phyloP scores from a whole-genome alignment of 2,329 filamentous ascomycete species.

The Microcera coccophila region DNA sequence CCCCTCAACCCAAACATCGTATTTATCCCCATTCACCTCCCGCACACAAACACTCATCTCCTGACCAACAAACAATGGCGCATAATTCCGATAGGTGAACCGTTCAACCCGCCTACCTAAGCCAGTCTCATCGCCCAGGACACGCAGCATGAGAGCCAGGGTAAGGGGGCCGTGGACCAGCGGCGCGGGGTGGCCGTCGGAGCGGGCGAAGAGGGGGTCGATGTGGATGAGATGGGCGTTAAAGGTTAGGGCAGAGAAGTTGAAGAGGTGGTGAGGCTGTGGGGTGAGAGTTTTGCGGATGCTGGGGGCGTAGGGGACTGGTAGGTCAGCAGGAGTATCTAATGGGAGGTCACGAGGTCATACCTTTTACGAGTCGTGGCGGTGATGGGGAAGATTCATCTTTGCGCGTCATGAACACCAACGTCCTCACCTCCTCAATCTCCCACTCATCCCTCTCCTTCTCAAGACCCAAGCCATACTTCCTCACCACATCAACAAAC shows the following conservation, averaged over 20 bases:
- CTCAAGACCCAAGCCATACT: conserved; percentile 33
- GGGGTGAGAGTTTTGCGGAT: conserved; percentile 57
- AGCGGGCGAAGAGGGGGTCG: conserved; percentile 64
- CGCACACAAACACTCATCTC: conserved; percentile 66
- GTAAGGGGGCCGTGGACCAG: conserved; percentile 86
- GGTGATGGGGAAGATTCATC: conserved; percentile 14
- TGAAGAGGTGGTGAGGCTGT: conserved; percentile 70
- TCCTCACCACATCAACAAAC: conserved; percentile 49
- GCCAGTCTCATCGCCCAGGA: conserved; percentile 41
- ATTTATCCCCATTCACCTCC: conserved; percentile 38
- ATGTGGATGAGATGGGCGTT: conserved; percentile 92
- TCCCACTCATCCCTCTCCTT: conserved; percentile 20
- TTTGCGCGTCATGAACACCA: conserved; percentile 50
- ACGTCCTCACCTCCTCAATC: conserved; percentile 46
- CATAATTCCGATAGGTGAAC: conserved; percentile 76
- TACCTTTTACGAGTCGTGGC: conserved; percentile 28
- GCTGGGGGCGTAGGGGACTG: conserved; percentile 35
- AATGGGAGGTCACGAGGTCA: conserved; percentile 2
- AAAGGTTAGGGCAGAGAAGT: conserved; percentile 85
- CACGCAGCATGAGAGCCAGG: conserved; percentile 70
- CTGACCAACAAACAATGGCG: conserved; percentile 74
- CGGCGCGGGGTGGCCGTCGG: conserved; percentile 70
- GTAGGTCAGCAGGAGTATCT: not conserved
- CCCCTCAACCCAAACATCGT: conserved; percentile 64
- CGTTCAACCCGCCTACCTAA: conserved; percentile 39